Base-by-base conservation (phyloP, 225 moss, liverwort and hornwort genomes). In the Sphagnum tenellum region DNA sequence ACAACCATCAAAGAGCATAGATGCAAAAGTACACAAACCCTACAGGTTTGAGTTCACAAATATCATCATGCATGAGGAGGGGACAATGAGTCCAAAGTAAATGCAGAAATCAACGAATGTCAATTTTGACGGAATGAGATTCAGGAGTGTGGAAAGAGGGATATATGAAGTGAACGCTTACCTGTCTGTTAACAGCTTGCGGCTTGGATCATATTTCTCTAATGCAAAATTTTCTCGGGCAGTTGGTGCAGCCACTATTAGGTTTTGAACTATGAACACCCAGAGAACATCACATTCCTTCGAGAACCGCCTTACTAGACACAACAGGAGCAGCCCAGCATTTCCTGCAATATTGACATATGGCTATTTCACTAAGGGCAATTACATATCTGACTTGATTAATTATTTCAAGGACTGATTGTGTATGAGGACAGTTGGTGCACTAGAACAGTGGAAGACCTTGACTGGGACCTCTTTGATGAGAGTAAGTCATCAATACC, bases 121-220 rank as follows among this genome's bases (percentile, higher is more conserved):
- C 29, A 0, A 29, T n/a, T n/a, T n/a, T n/a, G n/a, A 29, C 29
- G 1, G 29, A 29, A 29, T 7, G 57, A 4, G 1, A 10, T n/a
- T 58, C 12, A 0, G 12, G 12, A 58, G 2, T 10, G 6, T 7
- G 57, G 12, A 58, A 58, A 10, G 5, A 7, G 5, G 3, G 5
- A 7, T 3, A 13, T 58, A 5, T 14, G 5, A 5, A n/a, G 57
- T 2, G 6, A 7, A 10, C 2, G 9, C 5, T 5, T 48, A 82
- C 82, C 78, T 79, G 68, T 75, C 71, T 53, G 60, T 68, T 55
- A 79, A 75, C 60, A 53, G 73, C 57, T 74, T 67, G 71, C 61
- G 57, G 70, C 66, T 73, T 10, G 82, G 73, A 62, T 69, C 48
- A 57, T 68, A 63, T 71, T 46, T 68, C 57, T 71, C 66, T 46